Evolutionary conservation across 108 stramenopile species (phyloP), one percentile per base, ranked within the genome.

Genomic region (Pseudonitzschia pungens): DNA sequence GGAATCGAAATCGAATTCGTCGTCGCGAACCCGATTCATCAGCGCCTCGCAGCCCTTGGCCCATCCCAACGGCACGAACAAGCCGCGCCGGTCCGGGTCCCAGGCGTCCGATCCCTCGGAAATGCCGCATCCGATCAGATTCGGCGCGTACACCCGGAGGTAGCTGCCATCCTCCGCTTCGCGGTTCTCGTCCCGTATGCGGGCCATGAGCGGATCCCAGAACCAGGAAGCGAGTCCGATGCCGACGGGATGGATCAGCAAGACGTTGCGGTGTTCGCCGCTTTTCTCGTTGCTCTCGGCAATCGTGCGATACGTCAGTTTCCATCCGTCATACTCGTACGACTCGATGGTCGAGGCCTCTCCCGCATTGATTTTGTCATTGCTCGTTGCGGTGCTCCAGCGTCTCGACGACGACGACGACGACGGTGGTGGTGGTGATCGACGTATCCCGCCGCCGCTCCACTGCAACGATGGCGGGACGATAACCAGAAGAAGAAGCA

Each of bases 101-200:
- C 85, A 85, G 28, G 79, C 69, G 51, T 88, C 87, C 10, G 64
- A 69, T 22, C 86, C 87, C 58, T 87, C 68, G 8, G 57, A 63
- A n/a, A 85, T 56, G 6, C 90, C 90, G 71, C 90, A 91, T 16
- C 90, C 90, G 58, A 87, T 87, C 55, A 91, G 73, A 78, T 91
- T 77, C 0, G 85, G 83, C 15, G 90, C 90, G 48, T 80, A 86
- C 20, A 16, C 32, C 8, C 33, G 36, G 29, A 40, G 0, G 29
- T 15, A 12, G 22, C 82, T 60, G 20, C 75, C 67, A n/a, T 72
- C 73, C 20, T 80, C 69, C 2, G 65, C 32, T 87, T 0, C 28
- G 50, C 83, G 78, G 21, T 83, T 52, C 41, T 69, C 68, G 42
- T 72, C 76, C 4, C 10, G 9, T 16, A 62, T 31, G 11, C 32